phyloP scores from a whole-genome alignment of 2,329 filamentous ascomycete species.

The Reticulascus tulasneorum region DNA sequence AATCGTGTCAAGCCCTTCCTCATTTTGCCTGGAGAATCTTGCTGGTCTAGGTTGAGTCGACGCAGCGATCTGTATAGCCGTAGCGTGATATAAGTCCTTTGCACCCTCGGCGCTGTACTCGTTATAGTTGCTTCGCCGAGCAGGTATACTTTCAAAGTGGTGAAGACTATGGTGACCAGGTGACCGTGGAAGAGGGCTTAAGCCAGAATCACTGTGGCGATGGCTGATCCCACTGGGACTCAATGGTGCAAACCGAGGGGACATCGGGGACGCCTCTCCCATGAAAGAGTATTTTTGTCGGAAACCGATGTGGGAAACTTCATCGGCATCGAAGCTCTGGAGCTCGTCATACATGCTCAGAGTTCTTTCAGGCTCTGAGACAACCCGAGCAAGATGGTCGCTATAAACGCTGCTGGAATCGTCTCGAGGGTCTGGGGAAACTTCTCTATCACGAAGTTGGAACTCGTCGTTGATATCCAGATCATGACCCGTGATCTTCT shows the following conservation, averaged over 20 bases:
- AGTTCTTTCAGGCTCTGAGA: constrained; percentile 10
- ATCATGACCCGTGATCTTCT: constrained; percentile 37
- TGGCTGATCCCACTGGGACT: constrained; percentile 9
- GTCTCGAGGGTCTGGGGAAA: constrained; percentile 1
- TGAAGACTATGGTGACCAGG: constrained; percentile 14
- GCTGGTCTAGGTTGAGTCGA: too few relatives aligned
- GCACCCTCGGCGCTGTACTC: constrained; percentile 12
- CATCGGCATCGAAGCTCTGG: constrained; percentile 9
- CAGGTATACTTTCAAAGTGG: constrained; percentile 15
- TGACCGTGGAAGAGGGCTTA: constrained; percentile 9
- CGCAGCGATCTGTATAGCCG: constrained; percentile 17
- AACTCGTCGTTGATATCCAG: constrained; percentile 18
- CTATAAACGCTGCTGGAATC: constrained; percentile 4
- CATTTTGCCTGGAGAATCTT: too few relatives aligned
- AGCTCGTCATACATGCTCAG: constrained; percentile 8
- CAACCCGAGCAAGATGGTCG: background rate
- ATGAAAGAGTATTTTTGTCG: constrained; percentile 7
- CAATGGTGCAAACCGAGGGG: constrained; percentile 7
- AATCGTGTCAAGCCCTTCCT: too few relatives aligned
- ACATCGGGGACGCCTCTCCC: constrained; percentile 12
- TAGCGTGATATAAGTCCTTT: constrained; percentile 20
- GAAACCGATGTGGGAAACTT: constrained; percentile 9
- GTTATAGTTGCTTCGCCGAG: constrained; percentile 13
- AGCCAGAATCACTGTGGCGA: constrained; percentile 11
- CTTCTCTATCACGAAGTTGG: background rate